Evolutionary conservation across 371 early-diverging fungal species (phyloP), one percentile per base, ranked within the genome.

Genomic region (Apophysomyces ossiformis): DNA sequence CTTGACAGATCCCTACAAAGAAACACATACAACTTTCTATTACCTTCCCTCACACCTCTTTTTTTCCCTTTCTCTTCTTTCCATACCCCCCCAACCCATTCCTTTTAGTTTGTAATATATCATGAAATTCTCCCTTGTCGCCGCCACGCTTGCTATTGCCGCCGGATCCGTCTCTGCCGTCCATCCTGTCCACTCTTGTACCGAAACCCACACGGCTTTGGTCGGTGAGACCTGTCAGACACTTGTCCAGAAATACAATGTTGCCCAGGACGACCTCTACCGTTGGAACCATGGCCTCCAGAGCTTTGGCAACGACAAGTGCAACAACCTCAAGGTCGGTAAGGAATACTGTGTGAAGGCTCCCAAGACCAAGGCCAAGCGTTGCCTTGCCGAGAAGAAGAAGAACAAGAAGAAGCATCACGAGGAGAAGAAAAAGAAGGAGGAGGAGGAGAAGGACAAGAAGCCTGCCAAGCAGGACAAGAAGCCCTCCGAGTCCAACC

Each of bases 51-150:
- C 13, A 18, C 61, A 60, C 37, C 41, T 56, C 60, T 46, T 36
- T 46, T 39, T 46, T 46, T 18, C 57, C 60, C 35, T 32, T 18
- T 57, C 46, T 36, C 45, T 36, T 45, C 61, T 54, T 39, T 63
- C 67, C 57, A 62, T 37, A 41, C 43, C 57, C 50, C 13, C 66
- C 63, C 66, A 41, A 57, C 36, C 36, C 41, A 57, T 67, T 50
- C 43, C 50, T 37, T 57, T 58, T 41, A 32, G 57, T 59, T 43
- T 58, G 11, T 41, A 8, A 11, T 41, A 41, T 41, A 65, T 13
- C 66, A 70, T 70, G 70, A 70, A 70, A 63, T 63, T 65, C 65
- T 16, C 65, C 37, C 26, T 70, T 44, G 18, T 61, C 50, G 64
- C 66, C 62, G 37, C 61, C 60, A 63, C 66, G 68, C 54, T 66